Base-by-base conservation (phyloP, 2,329 filamentous ascomycete genomes). In the Fusarium guadeloupense region DNA sequence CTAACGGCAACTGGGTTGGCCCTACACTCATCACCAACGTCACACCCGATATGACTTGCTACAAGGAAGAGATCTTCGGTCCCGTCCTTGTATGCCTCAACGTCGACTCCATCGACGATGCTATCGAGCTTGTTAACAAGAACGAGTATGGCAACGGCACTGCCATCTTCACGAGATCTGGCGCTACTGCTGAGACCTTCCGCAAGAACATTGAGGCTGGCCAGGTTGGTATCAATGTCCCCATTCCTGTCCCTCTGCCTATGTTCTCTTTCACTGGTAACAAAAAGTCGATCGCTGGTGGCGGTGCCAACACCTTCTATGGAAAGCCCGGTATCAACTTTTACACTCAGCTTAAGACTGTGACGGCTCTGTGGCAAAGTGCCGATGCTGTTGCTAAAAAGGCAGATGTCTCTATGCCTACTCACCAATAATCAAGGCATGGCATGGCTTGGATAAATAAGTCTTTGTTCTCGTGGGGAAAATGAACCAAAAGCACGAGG, bases 311-410 rank as follows among this genome's bases (percentile, higher is more conserved):
- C 79, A 96, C 93, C 14, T 98, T 99, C 76, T 99, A 99, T 78
- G 95, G 95, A 66, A 90, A 91, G 77, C 92, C 93, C 1, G 95
- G 94, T 20, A 78, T 99, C 74, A 89, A 91, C 74, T 99, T 99
- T 75, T 98, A 96, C 78, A 99, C 95, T 4, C 95, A 98, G 80
- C 85, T 91, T 73, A 98, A 99, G 90, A 99, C 95, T 4, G 95
- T 99, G 42, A 99, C 95, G 47, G 89, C 92, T 66, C 79, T 96
- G 74, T 99, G 95, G 95, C 87, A 87, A 72, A 87, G 85, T 59
- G 88, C 93, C 71, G 93, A 97, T 79, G 93, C 92, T 1, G 85
- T 95, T 42, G 89, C 87, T 50, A 90, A 88, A 66, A 94, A 93
- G 84, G 93, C 93, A 14, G 87, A 89, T 70, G 92, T 96, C 10